Evolutionary conservation across 2,329 filamentous ascomycete genomes (phyloP), one percentile per base, ranked within the genome.

Genomic region (Amauroascus niger): DNA sequence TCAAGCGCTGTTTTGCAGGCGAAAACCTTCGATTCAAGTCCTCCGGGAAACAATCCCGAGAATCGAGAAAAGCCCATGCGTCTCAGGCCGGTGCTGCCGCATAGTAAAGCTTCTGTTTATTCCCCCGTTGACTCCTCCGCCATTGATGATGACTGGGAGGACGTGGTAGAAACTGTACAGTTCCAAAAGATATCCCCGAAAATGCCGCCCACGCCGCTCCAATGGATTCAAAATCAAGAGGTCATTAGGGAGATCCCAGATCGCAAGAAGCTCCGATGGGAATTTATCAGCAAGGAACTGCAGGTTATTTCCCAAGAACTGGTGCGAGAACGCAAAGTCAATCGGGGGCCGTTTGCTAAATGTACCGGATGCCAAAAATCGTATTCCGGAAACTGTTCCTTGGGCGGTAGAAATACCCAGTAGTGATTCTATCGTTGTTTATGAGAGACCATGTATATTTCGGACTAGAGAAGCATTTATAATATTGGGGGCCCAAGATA

Each of bases 61-160:
- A 4, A 3, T n/a, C 14, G 26, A 13, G 14, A 44, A 26, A 44
- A 44, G 26, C 11, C 14, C 40, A 44, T 44, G 22, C 7, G 3
- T 44, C 20, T 44, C 40, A 44, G 14, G 11, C 40, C 1, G 40
- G 22, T 18, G 40, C 14, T 44, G 40, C 40, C 20, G 11, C 40
- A n/a, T n/a, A 47, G 44, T 26, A 47, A 35, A n/a, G 44, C 44
- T 47, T 47, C 44, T n/a, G n/a, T n/a, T 26, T 33, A 33, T 47
- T 47, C 14, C 7, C 44, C 44, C 26, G 16, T 32, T 47, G 44
- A 47, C 44, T 47, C 44, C 44, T 47, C 9, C 30, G 44, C 44
- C 44, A 47, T 47, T 47, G 44, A 47, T 47, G 44, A 47, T 47
- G n/a, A 18, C 44, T 47, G 26, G 44, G 44, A 47, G 44, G 44